Conservation (phyloP, 164 flowering plant species). For the Chimonanthus salicifolius region DNA sequence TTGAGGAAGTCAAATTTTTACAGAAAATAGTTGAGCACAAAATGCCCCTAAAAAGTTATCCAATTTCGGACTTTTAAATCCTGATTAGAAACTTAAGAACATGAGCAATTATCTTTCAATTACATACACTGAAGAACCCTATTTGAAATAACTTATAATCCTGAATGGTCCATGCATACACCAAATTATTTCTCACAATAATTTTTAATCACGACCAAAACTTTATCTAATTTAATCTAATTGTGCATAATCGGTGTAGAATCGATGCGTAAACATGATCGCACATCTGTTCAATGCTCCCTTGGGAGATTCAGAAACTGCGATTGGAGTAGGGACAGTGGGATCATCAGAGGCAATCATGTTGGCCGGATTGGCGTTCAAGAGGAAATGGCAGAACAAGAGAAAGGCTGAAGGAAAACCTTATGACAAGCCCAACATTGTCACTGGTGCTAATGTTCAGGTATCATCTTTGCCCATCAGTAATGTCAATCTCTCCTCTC, state of each 20-base stretch:
- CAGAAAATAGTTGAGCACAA: too few species aligned
- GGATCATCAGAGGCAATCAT: constrained; percentile 25
- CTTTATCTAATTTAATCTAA: neutral
- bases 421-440: too few species aligned
- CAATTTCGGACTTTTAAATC: too few species aligned
- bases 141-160: too few species aligned
- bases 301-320: constrained; percentile 27
- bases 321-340: constrained; percentile 27
- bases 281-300: constrained; percentile 42
- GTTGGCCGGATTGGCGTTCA: constrained; percentile 42
- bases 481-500: constrained; percentile 29
- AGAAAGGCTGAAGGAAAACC: constrained; percentile 19
- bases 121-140: too few species aligned
- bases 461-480: constrained; percentile 17
- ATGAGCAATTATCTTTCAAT: too few species aligned
- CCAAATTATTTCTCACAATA: too few species aligned
- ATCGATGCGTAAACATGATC: constrained; percentile 42
- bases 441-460: too few species aligned
- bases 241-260: constrained; percentile 10
- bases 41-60: too few species aligned
- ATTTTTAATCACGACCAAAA: neutral
- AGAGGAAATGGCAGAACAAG: constrained; percentile 41
- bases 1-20: too few species aligned
- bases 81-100: too few species aligned
- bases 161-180: too few species aligned